phyloP scores from a whole-genome alignment of 2,329 filamentous ascomycete species.

The Magnaporthiopsis rhizophila region DNA sequence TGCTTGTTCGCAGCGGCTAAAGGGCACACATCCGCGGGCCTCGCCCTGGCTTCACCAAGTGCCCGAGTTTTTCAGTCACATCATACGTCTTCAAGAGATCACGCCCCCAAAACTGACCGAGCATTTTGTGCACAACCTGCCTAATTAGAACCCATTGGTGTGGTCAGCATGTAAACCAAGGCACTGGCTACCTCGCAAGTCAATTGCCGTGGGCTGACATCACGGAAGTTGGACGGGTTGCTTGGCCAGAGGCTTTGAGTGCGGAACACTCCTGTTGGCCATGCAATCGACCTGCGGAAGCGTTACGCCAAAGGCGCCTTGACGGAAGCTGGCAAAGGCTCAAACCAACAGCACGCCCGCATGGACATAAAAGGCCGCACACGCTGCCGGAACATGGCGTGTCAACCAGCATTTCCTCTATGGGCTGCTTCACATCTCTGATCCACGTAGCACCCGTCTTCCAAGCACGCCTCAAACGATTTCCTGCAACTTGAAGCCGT shows the following conservation, averaged over 20 bases:
- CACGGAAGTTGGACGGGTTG: too few relatives aligned
- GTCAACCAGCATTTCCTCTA: not conserved
- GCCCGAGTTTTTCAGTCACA: too few relatives aligned
- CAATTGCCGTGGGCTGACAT: too few relatives aligned
- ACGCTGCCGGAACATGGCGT: not conserved
- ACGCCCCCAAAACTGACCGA: too few relatives aligned
- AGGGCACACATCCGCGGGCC: too few relatives aligned
- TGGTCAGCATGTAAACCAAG: too few relatives aligned
- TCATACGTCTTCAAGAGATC: too few relatives aligned
- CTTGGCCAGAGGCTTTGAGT: not conserved
- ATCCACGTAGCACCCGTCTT: not conserved
- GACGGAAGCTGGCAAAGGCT: not conserved
- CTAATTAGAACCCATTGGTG: too few relatives aligned
- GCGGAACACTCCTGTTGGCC: not conserved
- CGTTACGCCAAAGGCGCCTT: not conserved
- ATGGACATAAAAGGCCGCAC: not conserved
- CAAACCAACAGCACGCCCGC: not conserved
- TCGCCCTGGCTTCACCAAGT: too few relatives aligned
- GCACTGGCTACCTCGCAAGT: too few relatives aligned
- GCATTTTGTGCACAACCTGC: too few relatives aligned
- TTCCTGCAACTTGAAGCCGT: not conserved
- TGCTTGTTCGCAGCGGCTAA: too few relatives aligned
- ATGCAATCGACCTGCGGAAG: not conserved
- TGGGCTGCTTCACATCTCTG: not conserved
- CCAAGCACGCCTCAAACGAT: not conserved